A percentile compares a stretch with the other conserved stretches of the same genome.
These are phyloP conservation scores for Kwoniella shandongensis DNA, from an alignment of 768 basidiomycete genomes.

Conservation along the genomic window DNA sequence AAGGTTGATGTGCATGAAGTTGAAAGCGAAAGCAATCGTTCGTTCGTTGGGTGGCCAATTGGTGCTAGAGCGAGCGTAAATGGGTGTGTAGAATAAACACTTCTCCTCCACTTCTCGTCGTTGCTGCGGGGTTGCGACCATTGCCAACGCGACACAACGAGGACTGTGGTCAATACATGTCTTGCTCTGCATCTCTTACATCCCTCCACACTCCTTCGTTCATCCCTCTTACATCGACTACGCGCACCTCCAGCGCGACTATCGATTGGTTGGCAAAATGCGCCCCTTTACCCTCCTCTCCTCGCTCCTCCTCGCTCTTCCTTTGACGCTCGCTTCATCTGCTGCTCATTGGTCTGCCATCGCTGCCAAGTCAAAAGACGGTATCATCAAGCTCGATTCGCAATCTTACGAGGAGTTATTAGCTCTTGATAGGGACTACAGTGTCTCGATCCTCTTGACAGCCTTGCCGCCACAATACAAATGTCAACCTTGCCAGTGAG, in stretches of 20 bases:
- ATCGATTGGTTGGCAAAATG: constrained; percentile 2
- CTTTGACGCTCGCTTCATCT: constrained; percentile 30
- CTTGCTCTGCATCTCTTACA: too few species aligned
- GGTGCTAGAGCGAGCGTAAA: too few species aligned
- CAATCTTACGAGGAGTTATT: constrained; percentile 73
- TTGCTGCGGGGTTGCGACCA: too few species aligned
- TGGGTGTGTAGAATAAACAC: too few species aligned
- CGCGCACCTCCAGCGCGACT: background rate
- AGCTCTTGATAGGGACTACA: constrained; percentile 74
- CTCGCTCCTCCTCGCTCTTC: constrained; percentile 12
- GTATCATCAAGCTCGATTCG: constrained; percentile 77
- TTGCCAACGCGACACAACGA: too few species aligned
- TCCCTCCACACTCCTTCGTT: too few species aligned
- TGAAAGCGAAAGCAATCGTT: too few species aligned
- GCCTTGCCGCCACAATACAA: constrained; percentile 76
- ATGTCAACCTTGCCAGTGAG: constrained; percentile 90
- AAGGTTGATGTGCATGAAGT: too few species aligned
- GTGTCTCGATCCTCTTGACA: constrained; percentile 81
- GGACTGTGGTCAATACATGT: too few species aligned
- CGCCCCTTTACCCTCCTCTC: constrained; percentile 14
- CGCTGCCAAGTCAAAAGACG: constrained; percentile 66
- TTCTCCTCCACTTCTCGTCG: too few species aligned
- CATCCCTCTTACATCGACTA: too few species aligned
- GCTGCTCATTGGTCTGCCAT: constrained; percentile 65
- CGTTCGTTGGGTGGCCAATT: too few species aligned